Evolutionary conservation across 768 basidiomycete species (phyloP), one percentile per base, ranked within the genome.

Genomic region (Pisolithus albus): DNA sequence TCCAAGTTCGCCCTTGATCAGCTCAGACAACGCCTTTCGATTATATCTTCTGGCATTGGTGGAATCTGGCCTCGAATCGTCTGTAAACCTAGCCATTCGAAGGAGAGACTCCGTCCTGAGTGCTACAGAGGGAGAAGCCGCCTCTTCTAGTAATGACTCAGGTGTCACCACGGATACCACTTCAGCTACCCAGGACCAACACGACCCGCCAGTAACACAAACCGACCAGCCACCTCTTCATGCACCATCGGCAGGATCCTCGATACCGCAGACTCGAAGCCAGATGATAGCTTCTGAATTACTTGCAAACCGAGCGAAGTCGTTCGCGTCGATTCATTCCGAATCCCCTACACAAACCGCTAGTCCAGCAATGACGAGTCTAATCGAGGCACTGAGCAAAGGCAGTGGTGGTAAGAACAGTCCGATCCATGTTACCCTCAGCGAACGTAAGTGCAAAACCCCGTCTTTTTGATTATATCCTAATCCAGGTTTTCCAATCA

Each of bases 381-480:
- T 60, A 51, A 64, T 73, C 11, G 69, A 76, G 11, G 72, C 72
- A 21, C 61, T 76, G 45, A 64, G 71, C 52, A 63, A 71, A 46
- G 74, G 72, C 16, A 72, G 71, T 10, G 77, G 76, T 23, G 70
- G 72, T 18, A 72, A 64, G 30, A 66, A 66, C 0, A 79, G 79
- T 53, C 92, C 92, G 5, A 83, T 94, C 30, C 79, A 87, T 44
- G 92, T 93, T 37, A 78, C 88, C 23, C 78, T 93, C 56, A 82
- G 83, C 54, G 89, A 92, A 76, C 81, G 91, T 87, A 60, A 66
- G 86, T 75, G 16, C 23, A 52, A 16, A 49, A 48, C 8, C 19
- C 39, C 11, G 4, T 34, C 15, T 13, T 28, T 28, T 16, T n/a
- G 40, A 16, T 19, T 0, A 5, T 28, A 11, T 19, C 19, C n/a